A percentile compares a stretch with the other conserved stretches of the same genome.
phyloP scores from a whole-genome alignment of 805 yeast genomes.

The Candida khao-thaluensis region DNA sequence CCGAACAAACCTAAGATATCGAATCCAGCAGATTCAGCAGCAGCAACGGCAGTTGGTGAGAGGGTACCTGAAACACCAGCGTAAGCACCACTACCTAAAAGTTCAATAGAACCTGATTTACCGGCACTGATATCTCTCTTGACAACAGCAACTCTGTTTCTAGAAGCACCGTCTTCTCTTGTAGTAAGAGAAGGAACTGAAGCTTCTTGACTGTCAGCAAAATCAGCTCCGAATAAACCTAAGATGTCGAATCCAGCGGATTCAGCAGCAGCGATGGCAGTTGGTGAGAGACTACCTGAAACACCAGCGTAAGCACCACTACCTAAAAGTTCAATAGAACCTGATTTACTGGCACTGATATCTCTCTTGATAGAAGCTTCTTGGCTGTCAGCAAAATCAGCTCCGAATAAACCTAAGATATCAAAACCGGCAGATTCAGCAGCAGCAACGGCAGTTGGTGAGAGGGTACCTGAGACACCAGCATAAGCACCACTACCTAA shows the following conservation, averaged over 20 bases:
- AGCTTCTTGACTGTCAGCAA: slow-evolving; percentile 8
- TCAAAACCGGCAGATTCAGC: slow-evolving; percentile 14
- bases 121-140: slow-evolving; percentile 14
- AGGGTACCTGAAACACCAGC: slow-evolving; percentile 13
- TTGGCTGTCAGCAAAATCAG: background rate
- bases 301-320: slow-evolving; percentile 11
- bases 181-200: slow-evolving; percentile 11
- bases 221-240: slow-evolving; percentile 7
- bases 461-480: slow-evolving; percentile 10
- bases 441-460: slow-evolving; percentile 12
- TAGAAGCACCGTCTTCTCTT: slow-evolving; percentile 6
- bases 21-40: slow-evolving; percentile 13
- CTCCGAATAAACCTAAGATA: slow-evolving; percentile 10
- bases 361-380: slow-evolving; percentile 2
- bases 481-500: slow-evolving; percentile 13
- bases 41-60: slow-evolving; percentile 12
- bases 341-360: slow-evolving; percentile 4
- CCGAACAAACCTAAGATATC: slow-evolving; percentile 10
- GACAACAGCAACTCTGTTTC: slow-evolving; percentile 16
- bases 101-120: slow-evolving; percentile 4
- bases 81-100: slow-evolving; percentile 10
- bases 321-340: background rate
- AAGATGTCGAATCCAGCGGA: slow-evolving; percentile 4
- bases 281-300: slow-evolving; percentile 10
- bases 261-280: slow-evolving; percentile 11